Evolutionary conservation across 306 rosid genomes (phyloP).

Genomic region (Vachellia pachyceras): DNA sequence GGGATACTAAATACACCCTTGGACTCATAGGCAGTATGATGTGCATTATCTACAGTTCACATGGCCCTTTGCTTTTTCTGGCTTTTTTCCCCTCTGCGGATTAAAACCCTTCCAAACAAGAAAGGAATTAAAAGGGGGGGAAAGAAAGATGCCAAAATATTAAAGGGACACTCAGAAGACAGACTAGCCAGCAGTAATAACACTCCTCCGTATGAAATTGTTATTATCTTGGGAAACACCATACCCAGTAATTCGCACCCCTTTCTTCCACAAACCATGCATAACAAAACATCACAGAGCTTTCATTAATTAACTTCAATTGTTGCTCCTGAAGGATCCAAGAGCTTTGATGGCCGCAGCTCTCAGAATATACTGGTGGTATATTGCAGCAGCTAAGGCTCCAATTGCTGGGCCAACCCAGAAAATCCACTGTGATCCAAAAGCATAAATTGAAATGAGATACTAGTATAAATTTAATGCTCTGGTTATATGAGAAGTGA

Average conservation of each 20-base stretch:
- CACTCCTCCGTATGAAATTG: slow-evolving; percentile 46
- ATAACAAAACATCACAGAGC: neutral
- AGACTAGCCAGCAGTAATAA: slow-evolving; percentile 12
- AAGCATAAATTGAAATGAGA: too few species aligned
- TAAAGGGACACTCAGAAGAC: slow-evolving; percentile 43
- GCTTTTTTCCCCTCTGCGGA: neutral
- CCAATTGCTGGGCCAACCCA: slow-evolving; percentile 76
- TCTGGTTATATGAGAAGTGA: too few species aligned
- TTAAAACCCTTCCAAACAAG: too few species aligned
- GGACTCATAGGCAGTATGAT: slow-evolving; percentile 36
- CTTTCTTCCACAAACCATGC: neutral
- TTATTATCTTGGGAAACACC: slow-evolving; percentile 45
- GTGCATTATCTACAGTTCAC: slow-evolving; percentile 58
- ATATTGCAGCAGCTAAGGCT: slow-evolving; percentile 83
- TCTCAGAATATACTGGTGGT: slow-evolving; percentile 82
- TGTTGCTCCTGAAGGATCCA: slow-evolving; percentile 96
- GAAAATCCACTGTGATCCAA: too few species aligned
- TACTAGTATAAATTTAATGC: too few species aligned
- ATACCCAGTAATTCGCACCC: neutral
- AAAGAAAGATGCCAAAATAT: neutral
- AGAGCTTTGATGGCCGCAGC: slow-evolving; percentile 93
- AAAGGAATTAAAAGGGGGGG: too few species aligned
- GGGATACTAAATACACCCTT: slow-evolving; percentile 61
- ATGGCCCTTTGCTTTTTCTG: slow-evolving; percentile 27
- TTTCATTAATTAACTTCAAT: slow-evolving; percentile 28